A percentile compares a stretch with the other conserved stretches of the same genome.
phyloP scores from a whole-genome alignment of 192 early-diverging fungal genomes.

The Kickxella alabastrina region DNA sequence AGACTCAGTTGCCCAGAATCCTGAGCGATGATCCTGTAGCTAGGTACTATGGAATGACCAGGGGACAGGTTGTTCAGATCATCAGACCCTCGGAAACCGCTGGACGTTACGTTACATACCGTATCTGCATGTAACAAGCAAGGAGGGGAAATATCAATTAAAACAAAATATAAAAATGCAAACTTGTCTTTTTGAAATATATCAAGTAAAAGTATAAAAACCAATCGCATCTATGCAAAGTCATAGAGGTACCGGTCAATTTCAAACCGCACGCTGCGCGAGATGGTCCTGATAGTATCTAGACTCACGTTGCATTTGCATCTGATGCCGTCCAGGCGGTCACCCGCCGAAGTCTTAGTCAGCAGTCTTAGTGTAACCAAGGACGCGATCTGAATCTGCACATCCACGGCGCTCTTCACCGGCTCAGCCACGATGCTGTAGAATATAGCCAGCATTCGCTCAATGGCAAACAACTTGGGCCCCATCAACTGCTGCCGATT shows the following conservation, averaged over 20 bases:
- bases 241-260: slow-evolving; percentile 78
- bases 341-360: slow-evolving; percentile 63
- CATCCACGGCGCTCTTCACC: slow-evolving; percentile 69
- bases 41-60: slow-evolving; percentile 89
- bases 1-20: slow-evolving; percentile 93
- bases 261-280: slow-evolving; percentile 79
- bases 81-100: slow-evolving; percentile 93
- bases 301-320: slow-evolving; percentile 87
- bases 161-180: neutral
- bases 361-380: slow-evolving; percentile 75
- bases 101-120: slow-evolving; percentile 95
- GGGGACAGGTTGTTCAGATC: slow-evolving; percentile 90
- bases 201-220: neutral
- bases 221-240: slow-evolving; percentile 18
- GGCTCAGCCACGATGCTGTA: slow-evolving; percentile 77
- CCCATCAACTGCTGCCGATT: slow-evolving; percentile 84
- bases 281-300: slow-evolving; percentile 69
- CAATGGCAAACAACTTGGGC: slow-evolving; percentile 89
- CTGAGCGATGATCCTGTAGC: slow-evolving; percentile 85
- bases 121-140: slow-evolving; percentile 75
- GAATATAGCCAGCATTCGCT: slow-evolving; percentile 96
- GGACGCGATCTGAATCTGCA: slow-evolving; percentile 71
- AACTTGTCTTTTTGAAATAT: slow-evolving; percentile 1
- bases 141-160: neutral
- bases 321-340: slow-evolving; percentile 77